Base-by-base conservation (phyloP, 768 basidiomycete genomes). In the Tremella yokohamensis region DNA sequence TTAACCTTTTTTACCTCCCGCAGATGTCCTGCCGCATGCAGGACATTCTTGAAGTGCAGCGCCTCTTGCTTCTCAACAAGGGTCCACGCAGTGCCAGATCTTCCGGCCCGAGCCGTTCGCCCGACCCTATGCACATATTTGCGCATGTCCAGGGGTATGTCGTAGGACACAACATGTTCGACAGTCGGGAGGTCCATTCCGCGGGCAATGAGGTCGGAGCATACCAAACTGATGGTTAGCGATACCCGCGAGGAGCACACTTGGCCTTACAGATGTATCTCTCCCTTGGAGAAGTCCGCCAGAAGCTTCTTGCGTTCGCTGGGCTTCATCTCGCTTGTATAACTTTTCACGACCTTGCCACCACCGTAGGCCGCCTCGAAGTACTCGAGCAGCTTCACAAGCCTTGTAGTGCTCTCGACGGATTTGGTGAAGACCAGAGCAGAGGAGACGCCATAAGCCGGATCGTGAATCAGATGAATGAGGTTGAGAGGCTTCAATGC, bases 91-190 rank as follows among this genome's bases (percentile, higher is more conserved):
- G 88, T 84, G 6, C 96, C 96, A 19, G 79, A 78, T 47, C 88
- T 81, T 8, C 96, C 96, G 2, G 96, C 96, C 51, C 96, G 83
- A 2, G 96, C 96, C 4, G 96, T 98, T 44, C 96, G 83, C 19
- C 96, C 96, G 8, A 93, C 94, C 53, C 96, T 87, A 76, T 99
- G 96, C 11, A 99, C 89, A 70, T 99, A 99, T 76, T 98, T 98
- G 51, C 90, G 83, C 84, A 97, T 92, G 74, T 98, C 96, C n/a
- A 96, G 83, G 8, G 96, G 93, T 1, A 84, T 86, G 73, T 99
- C 96, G 75, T 99, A 98, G 69, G 87, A 92, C 48, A 99, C 84
- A 26, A 99, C 94, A 75, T 96, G 89, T 2, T 86, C 84, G 34
- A 98, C 90, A 63, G 90, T 85, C 57, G 85, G 88, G 57, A 99